phyloP scores from a whole-genome alignment of 768 basidiomycete genomes.

The Tulasnella calospora region DNA sequence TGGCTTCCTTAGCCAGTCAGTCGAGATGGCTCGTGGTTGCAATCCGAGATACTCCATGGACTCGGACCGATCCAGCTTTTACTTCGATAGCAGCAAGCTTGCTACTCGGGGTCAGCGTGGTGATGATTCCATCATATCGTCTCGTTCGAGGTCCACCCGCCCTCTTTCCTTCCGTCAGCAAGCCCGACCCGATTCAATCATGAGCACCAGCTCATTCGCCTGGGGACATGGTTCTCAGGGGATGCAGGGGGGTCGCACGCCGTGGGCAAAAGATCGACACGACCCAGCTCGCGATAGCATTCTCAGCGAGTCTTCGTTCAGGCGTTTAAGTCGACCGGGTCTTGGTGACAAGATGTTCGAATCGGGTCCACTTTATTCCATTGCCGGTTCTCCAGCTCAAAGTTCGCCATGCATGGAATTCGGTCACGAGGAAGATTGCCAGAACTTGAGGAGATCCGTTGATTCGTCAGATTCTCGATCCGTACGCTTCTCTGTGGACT shows the following conservation, averaged over 20 bases:
- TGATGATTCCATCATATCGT: conserved; percentile 55
- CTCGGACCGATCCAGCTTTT: conserved; percentile 74
- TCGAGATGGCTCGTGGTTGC: conserved; percentile 36
- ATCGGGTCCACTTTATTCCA: conserved; percentile 53
- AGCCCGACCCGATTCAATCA: conserved; percentile 18
- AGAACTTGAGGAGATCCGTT: conserved; percentile 40
- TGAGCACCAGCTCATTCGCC: conserved; percentile 55
- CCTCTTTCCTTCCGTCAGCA: conserved; percentile 54
- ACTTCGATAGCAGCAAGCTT: conserved; percentile 49
- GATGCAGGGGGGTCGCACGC: conserved; percentile 50
- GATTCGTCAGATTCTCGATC: conserved; percentile 32
- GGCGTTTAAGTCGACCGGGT: conserved; percentile 61
- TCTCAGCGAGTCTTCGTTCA: conserved; percentile 56
- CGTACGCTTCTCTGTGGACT: conserved; percentile 50
- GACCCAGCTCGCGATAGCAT: conserved; percentile 49
- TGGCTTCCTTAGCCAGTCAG: conserved; percentile 50
- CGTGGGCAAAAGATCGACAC: conserved; percentile 54
- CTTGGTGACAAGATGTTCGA: conserved; percentile 88
- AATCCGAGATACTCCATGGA: conserved; percentile 50
- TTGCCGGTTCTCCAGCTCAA: conserved; percentile 57
- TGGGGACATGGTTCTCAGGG: conserved; percentile 54
- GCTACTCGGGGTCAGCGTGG: conserved; percentile 49
- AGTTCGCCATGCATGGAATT: conserved; percentile 38
- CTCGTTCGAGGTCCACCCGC: conserved; percentile 42
- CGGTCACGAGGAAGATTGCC: conserved; percentile 23